A percentile compares a stretch with the other conserved stretches of the same genome.
phyloP scores from a whole-genome alignment of 2,329 filamentous ascomycete species.

The Aspergillus novofumigatus region DNA sequence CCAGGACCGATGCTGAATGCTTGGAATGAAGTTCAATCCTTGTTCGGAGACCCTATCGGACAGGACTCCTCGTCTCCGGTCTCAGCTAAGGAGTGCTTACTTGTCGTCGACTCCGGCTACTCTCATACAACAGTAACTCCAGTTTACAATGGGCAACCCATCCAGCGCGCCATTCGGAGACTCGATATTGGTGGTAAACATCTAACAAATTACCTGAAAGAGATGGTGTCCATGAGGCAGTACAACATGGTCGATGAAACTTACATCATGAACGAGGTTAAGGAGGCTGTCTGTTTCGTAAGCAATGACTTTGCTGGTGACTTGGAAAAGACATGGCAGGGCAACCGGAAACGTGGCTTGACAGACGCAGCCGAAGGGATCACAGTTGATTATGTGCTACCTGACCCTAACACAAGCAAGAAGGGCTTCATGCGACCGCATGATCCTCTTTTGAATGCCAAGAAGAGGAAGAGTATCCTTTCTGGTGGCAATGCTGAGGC shows the following conservation, averaged over 20 bases:
- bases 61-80: slow-evolving; percentile 40
- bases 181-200: slow-evolving; percentile 91
- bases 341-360: slow-evolving; percentile 48
- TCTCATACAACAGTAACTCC: slow-evolving; percentile 90
- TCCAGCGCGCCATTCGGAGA: slow-evolving; percentile 76
- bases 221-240: slow-evolving; percentile 82
- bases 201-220: slow-evolving; percentile 87
- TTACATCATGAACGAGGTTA: slow-evolving; percentile 92
- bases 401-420: slow-evolving; percentile 64
- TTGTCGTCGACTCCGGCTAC: slow-evolving; percentile 88
- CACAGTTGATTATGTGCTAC: slow-evolving; percentile 86
- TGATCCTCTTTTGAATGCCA: slow-evolving; percentile 61
- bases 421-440: slow-evolving; percentile 73
- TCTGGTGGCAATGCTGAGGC: slow-evolving; percentile 45
- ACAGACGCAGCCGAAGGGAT: slow-evolving; percentile 44
- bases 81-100: slow-evolving; percentile 69
- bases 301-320: slow-evolving; percentile 71
- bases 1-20: slow-evolving; percentile 71
- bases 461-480: slow-evolving; percentile 46
- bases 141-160: slow-evolving; percentile 70
- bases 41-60: slow-evolving; percentile 58
- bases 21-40: slow-evolving; percentile 70
- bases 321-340: slow-evolving; percentile 81
- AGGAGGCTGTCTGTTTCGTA: slow-evolving; percentile 83
- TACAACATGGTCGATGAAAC: slow-evolving; percentile 95